Evolutionary conservation across 768 basidiomycete genomes (phyloP).

Genomic region (Clitopilus passeckerianus): DNA sequence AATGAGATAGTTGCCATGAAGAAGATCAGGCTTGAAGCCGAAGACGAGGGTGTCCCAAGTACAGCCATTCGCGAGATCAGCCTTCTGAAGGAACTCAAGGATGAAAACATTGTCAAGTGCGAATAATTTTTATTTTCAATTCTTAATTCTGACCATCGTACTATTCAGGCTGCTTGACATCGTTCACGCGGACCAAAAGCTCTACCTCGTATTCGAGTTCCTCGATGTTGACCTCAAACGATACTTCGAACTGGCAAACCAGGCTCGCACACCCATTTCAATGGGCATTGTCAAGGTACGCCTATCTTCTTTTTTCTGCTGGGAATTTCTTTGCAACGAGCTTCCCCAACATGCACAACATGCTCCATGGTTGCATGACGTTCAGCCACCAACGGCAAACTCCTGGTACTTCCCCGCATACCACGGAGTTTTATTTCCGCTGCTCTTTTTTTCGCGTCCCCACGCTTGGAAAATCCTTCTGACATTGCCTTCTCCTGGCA

Average conservation of each 20-base stretch:
- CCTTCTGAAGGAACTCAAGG: slow-evolving; percentile 92
- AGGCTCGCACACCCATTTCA: slow-evolving; percentile 65
- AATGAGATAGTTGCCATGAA: slow-evolving; percentile 92
- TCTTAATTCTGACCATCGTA: neutral
- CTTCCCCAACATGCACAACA: neutral
- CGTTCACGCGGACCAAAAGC: slow-evolving; percentile 93
- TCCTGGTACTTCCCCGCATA: neutral
- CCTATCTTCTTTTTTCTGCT: neutral
- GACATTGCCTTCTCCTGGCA: slow-evolving; percentile 23
- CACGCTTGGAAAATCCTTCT: neutral
- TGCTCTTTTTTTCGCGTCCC: neutral
- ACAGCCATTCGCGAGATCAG: slow-evolving; percentile 99
- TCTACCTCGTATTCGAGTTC: slow-evolving; percentile 98
- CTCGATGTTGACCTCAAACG: slow-evolving; percentile 95
- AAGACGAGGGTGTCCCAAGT: slow-evolving; percentile 97
- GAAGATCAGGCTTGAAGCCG: slow-evolving; percentile 97
- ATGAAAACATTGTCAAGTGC: slow-evolving; percentile 93
- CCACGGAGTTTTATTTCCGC: neutral
- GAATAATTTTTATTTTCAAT: slow-evolving; percentile 12
- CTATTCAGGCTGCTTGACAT: slow-evolving; percentile 82
- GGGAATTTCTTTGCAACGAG: neutral
- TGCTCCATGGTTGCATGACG: neutral
- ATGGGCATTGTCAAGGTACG: slow-evolving; percentile 78
- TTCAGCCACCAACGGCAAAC: neutral
- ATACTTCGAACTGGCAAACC: slow-evolving; percentile 89